These are phyloP conservation scores for Nemania sp. DNA, from an alignment of 2,329 filamentous ascomycete species.

Conservation along the genomic window DNA sequence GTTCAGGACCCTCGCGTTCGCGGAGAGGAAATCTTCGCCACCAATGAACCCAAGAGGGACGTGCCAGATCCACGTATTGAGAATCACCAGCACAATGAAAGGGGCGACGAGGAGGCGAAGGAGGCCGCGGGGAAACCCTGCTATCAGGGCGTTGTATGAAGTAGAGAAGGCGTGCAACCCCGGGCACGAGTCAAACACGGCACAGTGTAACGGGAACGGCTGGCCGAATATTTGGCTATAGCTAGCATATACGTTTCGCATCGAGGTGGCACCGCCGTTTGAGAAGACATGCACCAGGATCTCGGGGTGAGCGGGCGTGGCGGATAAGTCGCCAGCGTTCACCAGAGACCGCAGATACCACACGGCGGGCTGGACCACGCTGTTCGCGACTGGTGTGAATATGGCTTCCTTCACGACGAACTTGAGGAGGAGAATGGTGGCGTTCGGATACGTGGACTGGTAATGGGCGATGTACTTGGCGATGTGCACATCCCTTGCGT, in stretches of 20 bases:
- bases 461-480: constrained; percentile 56
- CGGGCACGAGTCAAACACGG: constrained; percentile 55
- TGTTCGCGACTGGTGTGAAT: constrained; percentile 39
- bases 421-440: constrained; percentile 53
- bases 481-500: constrained; percentile 54
- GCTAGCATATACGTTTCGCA: constrained; percentile 45
- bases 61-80: constrained; percentile 40
- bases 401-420: constrained; percentile 46
- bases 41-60: constrained; percentile 39
- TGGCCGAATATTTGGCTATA: constrained; percentile 38
- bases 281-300: constrained; percentile 57
- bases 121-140: constrained; percentile 42
- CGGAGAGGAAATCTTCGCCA: constrained; percentile 41
- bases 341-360: constrained; percentile 45
- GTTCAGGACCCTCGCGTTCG: constrained; percentile 47
- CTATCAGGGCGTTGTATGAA: constrained; percentile 47
- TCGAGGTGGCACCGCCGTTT: constrained; percentile 54
- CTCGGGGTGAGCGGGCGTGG: constrained; percentile 35
- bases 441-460: constrained; percentile 49
- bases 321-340: constrained; percentile 30
- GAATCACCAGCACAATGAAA: constrained; percentile 43
- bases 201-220: constrained; percentile 48
- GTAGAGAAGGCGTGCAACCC: constrained; percentile 49
- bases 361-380: constrained; percentile 46
- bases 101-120: constrained; percentile 40